Evolutionary conservation across 805 yeast genomes (phyloP).

Genomic region (Candida sithepensis): DNA sequence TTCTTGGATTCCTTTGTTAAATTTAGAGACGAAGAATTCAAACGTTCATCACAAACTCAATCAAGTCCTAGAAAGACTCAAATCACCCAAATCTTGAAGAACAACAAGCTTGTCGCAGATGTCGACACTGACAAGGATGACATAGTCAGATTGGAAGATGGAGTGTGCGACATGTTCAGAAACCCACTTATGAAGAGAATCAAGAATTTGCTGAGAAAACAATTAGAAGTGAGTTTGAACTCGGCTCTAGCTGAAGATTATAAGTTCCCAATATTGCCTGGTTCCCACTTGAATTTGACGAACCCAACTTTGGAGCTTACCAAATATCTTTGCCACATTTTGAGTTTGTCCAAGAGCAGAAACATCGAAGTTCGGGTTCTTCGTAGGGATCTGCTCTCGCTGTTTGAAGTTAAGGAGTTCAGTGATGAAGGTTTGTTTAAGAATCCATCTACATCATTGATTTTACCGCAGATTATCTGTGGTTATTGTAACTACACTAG

Average conservation of each 20-base stretch:
- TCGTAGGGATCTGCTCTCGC: conserved; percentile 65
- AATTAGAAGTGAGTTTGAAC: conserved; percentile 68
- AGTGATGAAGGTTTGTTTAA: conserved; percentile 66
- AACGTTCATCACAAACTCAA: conserved; percentile 15
- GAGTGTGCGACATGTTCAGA: conserved; percentile 55
- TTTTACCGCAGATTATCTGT: conserved; percentile 69
- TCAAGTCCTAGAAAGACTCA: conserved; percentile 69
- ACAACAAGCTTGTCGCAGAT: conserved; percentile 31
- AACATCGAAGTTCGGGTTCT: conserved; percentile 70
- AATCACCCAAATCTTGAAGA: conserved; percentile 49
- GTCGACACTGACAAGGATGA: conserved; percentile 12
- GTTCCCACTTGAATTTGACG: conserved; percentile 53
- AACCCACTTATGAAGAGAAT: conserved; percentile 65
- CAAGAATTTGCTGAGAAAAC: conserved; percentile 60
- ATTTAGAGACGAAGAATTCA: conserved; percentile 39
- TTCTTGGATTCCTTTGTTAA: conserved; percentile 68
- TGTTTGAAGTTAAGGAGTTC: conserved; percentile 83
- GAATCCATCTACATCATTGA: conserved; percentile 71
- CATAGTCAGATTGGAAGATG: conserved; percentile 29
- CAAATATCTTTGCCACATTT: conserved; percentile 69
- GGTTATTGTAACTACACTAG: conserved; percentile 69
- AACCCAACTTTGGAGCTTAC: conserved; percentile 81
- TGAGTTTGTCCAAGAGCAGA: conserved; percentile 60
- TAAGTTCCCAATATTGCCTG: conserved; percentile 73
- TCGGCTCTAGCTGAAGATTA: conserved; percentile 56